Base-by-base conservation (phyloP, 1,284 basidiomycete species). In the Rhodotorula glutinis region DNA sequence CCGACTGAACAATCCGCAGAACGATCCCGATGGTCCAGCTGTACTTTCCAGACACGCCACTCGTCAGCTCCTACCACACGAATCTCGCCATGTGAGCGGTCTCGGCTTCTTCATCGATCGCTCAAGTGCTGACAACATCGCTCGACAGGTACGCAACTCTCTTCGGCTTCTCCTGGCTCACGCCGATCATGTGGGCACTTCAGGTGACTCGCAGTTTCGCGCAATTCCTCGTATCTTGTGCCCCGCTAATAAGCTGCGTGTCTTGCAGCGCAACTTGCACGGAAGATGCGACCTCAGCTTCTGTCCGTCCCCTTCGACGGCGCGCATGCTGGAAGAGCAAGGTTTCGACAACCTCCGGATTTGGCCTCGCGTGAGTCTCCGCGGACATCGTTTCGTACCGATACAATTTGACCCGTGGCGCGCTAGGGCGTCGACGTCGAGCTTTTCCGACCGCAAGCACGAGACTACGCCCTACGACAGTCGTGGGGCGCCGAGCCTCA, bases 41-140 rank as follows among this genome's bases (percentile, higher is more conserved):
- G 57, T 77, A 71, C 65, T 70, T 80, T 41, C 78, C 79, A 2
- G 73, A 79, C 14, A 81, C 82, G 2, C 82, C 82, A 2, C 80
- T 83, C 49, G 81, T 85, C 10, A 80, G 81, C 3, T 82, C 80
- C 55, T 84, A 85, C 74, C 83, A 85, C 75, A 84, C 83, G 11
- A 84, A 84, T 70, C 78, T 84, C 27, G 82, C 70, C 3, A 78
- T 75, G n/a, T 85, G 84, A 70, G 83, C 84, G 83, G 63, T 82
- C 83, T 16, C 17, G 4, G 43, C 43, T 19, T 7, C 17, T 16
- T 21, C 5, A 4, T 21, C 5, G 8, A 16, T 16, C 14, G 7
- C 43, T 7, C 43, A 7, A 10, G 43, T 19, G 17, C 43, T 44
- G 43, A 44, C 38, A 2, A 0, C n/a, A 17, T 27, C 3, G 25